phyloP scores from a whole-genome alignment of 2,329 filamentous ascomycete genomes.

The Sporothrix globosa region DNA sequence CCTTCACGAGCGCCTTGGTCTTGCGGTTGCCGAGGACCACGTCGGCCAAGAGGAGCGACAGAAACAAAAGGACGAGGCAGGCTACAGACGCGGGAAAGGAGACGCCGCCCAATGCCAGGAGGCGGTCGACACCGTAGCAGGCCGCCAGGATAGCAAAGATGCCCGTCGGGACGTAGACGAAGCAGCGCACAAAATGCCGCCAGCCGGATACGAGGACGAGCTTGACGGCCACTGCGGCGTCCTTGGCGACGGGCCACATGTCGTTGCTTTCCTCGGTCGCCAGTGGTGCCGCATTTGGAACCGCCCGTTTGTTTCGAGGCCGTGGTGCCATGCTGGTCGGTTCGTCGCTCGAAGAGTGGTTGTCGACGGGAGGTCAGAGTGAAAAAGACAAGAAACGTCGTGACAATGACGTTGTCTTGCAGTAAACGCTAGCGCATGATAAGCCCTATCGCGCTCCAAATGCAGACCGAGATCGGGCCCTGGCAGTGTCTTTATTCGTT shows the following conservation, averaged over 20 bases:
- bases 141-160: constrained; percentile 47
- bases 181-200: constrained; percentile 43
- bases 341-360: not conserved
- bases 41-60: constrained; percentile 54
- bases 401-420: constrained; percentile 22
- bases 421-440: constrained; percentile 1
- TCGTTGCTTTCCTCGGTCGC: not conserved
- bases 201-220: constrained; percentile 39
- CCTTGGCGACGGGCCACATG: constrained; percentile 23
- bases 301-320: not conserved
- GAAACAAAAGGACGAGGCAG: constrained; percentile 59
- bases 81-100: constrained; percentile 64
- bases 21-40: constrained; percentile 52
- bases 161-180: constrained; percentile 56
- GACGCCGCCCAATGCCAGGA: constrained; percentile 52
- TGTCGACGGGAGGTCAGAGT: not conserved
- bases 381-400: not conserved
- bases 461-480: constrained; percentile 3
- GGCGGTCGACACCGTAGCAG: constrained; percentile 51
- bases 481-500: not conserved
- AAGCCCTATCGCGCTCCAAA: not conserved
- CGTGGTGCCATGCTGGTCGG: not conserved
- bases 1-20: constrained; percentile 52
- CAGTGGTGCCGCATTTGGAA: not conserved
- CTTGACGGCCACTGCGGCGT: constrained; percentile 4